Evolutionary conservation across 805 yeast genomes (phyloP), one percentile per base, ranked within the genome.

Genomic region (Myxozyma mucilagina): DNA sequence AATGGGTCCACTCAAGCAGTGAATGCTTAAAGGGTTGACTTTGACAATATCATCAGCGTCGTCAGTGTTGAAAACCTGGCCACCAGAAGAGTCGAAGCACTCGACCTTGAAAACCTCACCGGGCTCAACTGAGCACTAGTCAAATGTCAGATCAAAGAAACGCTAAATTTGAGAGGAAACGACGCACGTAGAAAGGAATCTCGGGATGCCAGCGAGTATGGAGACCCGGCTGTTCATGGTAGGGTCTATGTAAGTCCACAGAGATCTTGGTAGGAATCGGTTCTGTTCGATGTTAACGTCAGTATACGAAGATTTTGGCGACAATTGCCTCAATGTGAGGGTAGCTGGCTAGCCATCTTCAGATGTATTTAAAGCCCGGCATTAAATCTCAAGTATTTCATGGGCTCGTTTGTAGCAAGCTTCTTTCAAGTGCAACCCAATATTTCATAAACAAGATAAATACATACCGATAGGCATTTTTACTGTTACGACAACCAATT

Each of bases 11-110:
- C 82, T 77, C 18, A 80, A 68, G 64, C 81, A 80, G 67, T 80
- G 84, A 63, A 80, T 79, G 59, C 73, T 68, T 4, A 80, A 73
- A 29, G 81, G 73, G 68, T 80, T 83, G 51, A 77, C 79, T 59
- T 76, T 67, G 58, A 72, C 76, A 61, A 80, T 73, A 66, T 80
- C 84, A 66, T 80, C 82, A 18, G 83, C 83, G 36, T 71, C 67
- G 59, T 80, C 83, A 63, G 74, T 75, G 69, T 80, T 80, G 31
- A 72, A 72, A 47, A 80, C 75, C 68, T 80, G 84, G 53, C 81
- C 81, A n/a, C 84, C 84, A 9, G 83, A 80, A 81, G 84, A 80
- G 61, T 80, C 84, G 55, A 80, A 74, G 63, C 84, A 80, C 64
- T 80, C 83, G 41, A 80, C 72, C 64, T 79, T 80, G 65, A 78